These are phyloP conservation scores for Daedalea quercina DNA, from an alignment of 768 basidiomycete species.

Conservation along the genomic window DNA sequence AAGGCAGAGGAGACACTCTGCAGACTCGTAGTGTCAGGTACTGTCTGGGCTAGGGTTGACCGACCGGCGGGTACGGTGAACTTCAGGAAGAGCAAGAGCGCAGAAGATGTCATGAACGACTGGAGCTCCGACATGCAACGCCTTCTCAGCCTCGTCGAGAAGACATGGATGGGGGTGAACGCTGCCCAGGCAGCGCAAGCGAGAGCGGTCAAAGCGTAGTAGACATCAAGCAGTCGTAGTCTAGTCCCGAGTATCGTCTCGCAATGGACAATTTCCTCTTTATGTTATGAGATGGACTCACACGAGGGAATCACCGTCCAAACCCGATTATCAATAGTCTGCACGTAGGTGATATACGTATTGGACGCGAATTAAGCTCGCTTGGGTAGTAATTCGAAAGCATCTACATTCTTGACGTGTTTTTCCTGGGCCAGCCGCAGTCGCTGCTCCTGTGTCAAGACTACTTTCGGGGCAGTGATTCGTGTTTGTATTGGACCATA, in stretches of 20 bases:
- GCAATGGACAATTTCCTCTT: background rate
- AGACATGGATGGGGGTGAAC: conserved; percentile 98
- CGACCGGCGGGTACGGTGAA: conserved; percentile 84
- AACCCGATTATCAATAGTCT: too few species aligned
- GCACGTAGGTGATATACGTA: too few species aligned
- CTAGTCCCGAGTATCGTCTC: background rate
- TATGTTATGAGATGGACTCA: too few species aligned
- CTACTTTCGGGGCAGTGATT: conserved; percentile 7
- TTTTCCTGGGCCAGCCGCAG: background rate
- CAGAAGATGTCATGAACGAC: conserved; percentile 95
- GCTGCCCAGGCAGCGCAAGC: conserved; percentile 83
- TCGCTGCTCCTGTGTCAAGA: conserved; percentile 1
- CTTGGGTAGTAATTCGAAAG: background rate
- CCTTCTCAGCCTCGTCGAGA: conserved; percentile 86
- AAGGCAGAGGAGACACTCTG: conserved; percentile 87
- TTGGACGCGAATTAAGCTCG: background rate
- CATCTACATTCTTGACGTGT: background rate
- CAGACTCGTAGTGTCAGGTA: conserved; percentile 85
- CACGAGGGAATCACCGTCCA: too few species aligned
- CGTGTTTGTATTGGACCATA: conserved; percentile 50
- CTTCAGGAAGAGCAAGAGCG: conserved; percentile 75
- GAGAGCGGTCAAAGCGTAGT: conserved; percentile 38
- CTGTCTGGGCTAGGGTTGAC: conserved; percentile 91
- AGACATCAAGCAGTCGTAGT: background rate
- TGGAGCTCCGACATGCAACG: conserved; percentile 98